These are phyloP conservation scores for Naganishia cerealis DNA, from an alignment of 1,284 basidiomycete species.

Conservation along the genomic window DNA sequence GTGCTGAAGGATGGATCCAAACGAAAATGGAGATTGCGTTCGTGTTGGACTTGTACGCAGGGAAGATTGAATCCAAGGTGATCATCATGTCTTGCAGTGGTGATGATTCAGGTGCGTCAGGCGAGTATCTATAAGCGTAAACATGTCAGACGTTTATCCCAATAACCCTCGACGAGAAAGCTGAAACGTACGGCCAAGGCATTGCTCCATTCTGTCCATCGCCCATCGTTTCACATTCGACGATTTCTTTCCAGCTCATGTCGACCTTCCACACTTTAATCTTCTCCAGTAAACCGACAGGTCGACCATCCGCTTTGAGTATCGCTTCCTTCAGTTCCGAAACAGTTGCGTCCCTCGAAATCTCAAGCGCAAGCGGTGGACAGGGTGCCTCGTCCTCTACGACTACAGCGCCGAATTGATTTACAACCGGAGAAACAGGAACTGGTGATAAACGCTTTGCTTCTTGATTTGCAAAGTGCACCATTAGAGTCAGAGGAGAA, in stretches of 20 bases:
- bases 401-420: neutral
- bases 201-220: conserved; percentile 46
- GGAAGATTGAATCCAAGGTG: conserved; percentile 44
- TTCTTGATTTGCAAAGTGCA: conserved; percentile 40
- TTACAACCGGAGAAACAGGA: neutral
- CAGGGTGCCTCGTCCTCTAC: conserved; percentile 25
- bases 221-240: conserved; percentile 46
- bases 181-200: conserved; percentile 48
- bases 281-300: conserved; percentile 35
- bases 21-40: conserved; percentile 45
- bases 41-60: conserved; percentile 41
- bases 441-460: neutral
- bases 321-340: conserved; percentile 44
- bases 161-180: neutral
- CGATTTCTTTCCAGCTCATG: conserved; percentile 48
- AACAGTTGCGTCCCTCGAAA: conserved; percentile 41
- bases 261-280: conserved; percentile 49
- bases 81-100: conserved; percentile 39
- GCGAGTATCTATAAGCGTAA: conserved; percentile 41
- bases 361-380: conserved; percentile 42
- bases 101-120: conserved; percentile 43
- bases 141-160: neutral
- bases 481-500: conserved; percentile 41
- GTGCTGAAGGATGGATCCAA: conserved; percentile 42
- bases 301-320: conserved; percentile 41